Base-by-base conservation (phyloP, 768 basidiomycete genomes). In the Xerocomellus amylosporus region DNA sequence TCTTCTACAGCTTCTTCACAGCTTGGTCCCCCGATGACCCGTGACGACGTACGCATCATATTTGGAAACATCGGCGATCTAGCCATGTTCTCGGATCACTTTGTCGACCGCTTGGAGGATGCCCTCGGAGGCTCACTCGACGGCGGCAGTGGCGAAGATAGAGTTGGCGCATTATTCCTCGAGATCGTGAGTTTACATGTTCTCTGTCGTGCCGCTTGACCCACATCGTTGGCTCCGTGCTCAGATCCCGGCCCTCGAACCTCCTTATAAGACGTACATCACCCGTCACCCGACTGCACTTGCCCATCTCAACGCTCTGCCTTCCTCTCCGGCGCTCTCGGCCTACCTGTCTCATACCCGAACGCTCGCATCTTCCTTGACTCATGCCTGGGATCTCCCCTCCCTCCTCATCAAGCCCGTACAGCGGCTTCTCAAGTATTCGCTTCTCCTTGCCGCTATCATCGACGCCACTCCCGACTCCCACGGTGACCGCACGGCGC, bases 391-490 rank as follows among this genome's bases (percentile, higher is more conserved):
- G 87, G 96, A 99, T 68, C 83, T 99, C 26, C 79, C 91, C 6
- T 93, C 93, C 0, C 81, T 98, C 37, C 86, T 99, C 56, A 98
- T 99, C 72, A 98, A 98, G 72, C 97, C 97, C 33, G 93, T 99
- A 4, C 97, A 98, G 66, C 85, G 96, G 15, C 80, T 98, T 51
- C 84, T 98, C 59, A 98, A 98, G 68, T 99, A 99, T 66, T 85
- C 91, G 0, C 81, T 98, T 9, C 80, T 99, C 28, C 82, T 99
- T 33, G 73, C 74, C 24, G 83, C 89, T 24, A 86, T 93, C 59
- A 80, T 87, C 49, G 83, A 86, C 46, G 86, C 85, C 64, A 93
- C 91, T 0, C 83, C 85, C 8, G 81, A 85, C 49, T 68, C 71
- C 22, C 88, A 91, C 64, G 73, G 76, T 1, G 90, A 92, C 72